Conservation (phyloP, 1,284 basidiomycete genomes). For the Coniferiporia sulphurascens region DNA sequence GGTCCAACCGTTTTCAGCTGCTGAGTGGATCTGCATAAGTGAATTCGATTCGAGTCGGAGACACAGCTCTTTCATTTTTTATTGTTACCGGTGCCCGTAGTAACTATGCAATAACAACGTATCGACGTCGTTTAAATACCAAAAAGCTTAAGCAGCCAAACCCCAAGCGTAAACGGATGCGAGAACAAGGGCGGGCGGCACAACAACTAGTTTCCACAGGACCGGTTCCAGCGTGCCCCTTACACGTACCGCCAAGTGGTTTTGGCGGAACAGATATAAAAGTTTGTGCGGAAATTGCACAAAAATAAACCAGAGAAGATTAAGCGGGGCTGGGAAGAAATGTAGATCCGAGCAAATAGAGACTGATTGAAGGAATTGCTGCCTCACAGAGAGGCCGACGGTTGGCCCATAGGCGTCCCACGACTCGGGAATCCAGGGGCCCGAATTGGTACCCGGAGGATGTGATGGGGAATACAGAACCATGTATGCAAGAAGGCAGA, state of each 20-base stretch:
- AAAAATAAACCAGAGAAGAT: slow-evolving; percentile 33
- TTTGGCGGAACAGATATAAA: slow-evolving; percentile 21
- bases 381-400: slow-evolving; percentile 43
- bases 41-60: too few species aligned
- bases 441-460: slow-evolving; percentile 16
- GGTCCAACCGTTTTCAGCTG: slow-evolving; percentile 16
- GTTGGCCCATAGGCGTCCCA: slow-evolving; percentile 48
- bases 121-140: too few species aligned
- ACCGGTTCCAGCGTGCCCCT: slow-evolving; percentile 26
- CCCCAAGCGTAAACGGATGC: slow-evolving; percentile 30
- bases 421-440: slow-evolving; percentile 7
- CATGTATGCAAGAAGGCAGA: slow-evolving; percentile 17
- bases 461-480: slow-evolving; percentile 26
- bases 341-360: slow-evolving; percentile 35
- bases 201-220: slow-evolving; percentile 42
- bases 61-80: background rate
- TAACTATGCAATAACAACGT: background rate
- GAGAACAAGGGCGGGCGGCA: slow-evolving; percentile 32
- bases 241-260: slow-evolving; percentile 8
- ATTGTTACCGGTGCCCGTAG: background rate
- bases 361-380: slow-evolving; percentile 36
- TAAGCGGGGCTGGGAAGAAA: slow-evolving; percentile 49
- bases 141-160: background rate
- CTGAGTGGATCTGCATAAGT: background rate
- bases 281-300: slow-evolving; percentile 25